phyloP scores from a whole-genome alignment of 805 yeast species.

The Saccharomycopsis synnaedendra region DNA sequence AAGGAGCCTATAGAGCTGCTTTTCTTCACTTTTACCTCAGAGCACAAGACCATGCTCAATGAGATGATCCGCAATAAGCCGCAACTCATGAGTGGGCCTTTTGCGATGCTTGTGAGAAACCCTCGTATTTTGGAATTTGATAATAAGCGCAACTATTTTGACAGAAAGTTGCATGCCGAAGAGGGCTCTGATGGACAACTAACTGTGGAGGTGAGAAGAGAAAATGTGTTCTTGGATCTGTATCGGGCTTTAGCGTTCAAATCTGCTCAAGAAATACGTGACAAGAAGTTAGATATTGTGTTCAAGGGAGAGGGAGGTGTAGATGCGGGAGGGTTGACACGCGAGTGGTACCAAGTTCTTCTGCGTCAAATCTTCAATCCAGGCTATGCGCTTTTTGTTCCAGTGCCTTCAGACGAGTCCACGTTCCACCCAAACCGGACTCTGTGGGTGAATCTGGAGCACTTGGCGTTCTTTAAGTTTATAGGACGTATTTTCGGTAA shows the following conservation, averaged over 20 bases:
- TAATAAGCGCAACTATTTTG: conserved; percentile 80
- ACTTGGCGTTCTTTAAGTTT: conserved; percentile 83
- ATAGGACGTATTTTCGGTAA: conserved; percentile 92
- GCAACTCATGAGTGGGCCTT: conserved; percentile 91
- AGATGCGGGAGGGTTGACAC: conserved; percentile 95
- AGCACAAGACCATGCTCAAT: conserved; percentile 77
- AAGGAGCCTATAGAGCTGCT: conserved; percentile 66
- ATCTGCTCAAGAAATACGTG: conserved; percentile 58
- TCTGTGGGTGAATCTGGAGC: conserved; percentile 89
- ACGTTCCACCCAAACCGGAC: conserved; percentile 94
- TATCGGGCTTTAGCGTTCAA: conserved; percentile 75
- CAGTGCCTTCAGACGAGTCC: conserved; percentile 84
- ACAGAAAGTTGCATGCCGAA: conserved; percentile 52
- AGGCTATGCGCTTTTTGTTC: conserved; percentile 82
- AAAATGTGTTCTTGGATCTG: conserved; percentile 85
- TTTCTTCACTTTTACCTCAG: conserved; percentile 80
- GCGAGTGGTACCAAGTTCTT: conserved; percentile 95
- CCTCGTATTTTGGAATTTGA: conserved; percentile 90
- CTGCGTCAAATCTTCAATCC: conserved; percentile 95
- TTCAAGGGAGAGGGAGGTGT: conserved; percentile 93
- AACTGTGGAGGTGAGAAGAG: conserved; percentile 65
- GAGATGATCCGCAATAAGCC: conserved; percentile 89
- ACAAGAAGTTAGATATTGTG: conserved; percentile 63
- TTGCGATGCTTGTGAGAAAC: conserved; percentile 76
- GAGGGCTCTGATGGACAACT: conserved; percentile 33